Conservation (phyloP, 2,329 filamentous ascomycete genomes). For the Sporothrix inflata region DNA sequence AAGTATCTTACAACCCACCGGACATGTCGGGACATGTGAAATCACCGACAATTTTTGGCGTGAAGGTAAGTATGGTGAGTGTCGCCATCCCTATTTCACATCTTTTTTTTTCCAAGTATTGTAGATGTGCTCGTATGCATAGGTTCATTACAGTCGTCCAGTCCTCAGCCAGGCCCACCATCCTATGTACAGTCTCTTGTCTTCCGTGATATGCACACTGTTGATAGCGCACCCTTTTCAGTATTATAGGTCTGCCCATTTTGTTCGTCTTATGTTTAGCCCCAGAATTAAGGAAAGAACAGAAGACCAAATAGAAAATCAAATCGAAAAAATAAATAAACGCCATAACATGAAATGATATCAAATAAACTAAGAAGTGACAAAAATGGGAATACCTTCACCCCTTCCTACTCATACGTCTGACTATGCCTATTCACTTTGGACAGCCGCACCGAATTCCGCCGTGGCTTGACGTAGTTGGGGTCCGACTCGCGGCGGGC, state of each 20-base stretch:
- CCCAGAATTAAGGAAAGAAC: not conserved
- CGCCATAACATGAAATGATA: not conserved
- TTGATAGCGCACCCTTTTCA: not conserved
- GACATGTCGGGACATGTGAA: not conserved
- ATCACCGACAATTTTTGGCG: not conserved
- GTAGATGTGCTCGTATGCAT: too few relatives aligned
- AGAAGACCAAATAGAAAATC: not conserved
- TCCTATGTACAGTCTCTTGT: not conserved
- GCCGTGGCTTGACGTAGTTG: constrained; percentile 14
- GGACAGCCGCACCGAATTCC: constrained; percentile 26
- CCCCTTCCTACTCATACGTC: not conserved
- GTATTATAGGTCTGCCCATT: not conserved
- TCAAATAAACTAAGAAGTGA: too few relatives aligned
- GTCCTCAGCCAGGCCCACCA: not conserved
- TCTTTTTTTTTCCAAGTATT: too few relatives aligned
- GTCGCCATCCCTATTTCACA: too few relatives aligned
- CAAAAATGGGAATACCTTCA: not conserved
- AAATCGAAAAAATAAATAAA: not conserved
- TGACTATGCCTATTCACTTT: constrained; percentile 5
- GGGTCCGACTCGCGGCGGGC: constrained; percentile 30
- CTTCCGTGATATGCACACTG: not conserved
- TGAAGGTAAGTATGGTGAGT: too few relatives aligned
- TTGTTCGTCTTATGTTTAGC: not conserved
- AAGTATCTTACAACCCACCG: not conserved
- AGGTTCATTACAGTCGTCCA: not conserved